These are phyloP conservation scores for Sugiyamaella novakii DNA, from an alignment of 1,139 yeast species.

Conservation along the genomic window DNA sequence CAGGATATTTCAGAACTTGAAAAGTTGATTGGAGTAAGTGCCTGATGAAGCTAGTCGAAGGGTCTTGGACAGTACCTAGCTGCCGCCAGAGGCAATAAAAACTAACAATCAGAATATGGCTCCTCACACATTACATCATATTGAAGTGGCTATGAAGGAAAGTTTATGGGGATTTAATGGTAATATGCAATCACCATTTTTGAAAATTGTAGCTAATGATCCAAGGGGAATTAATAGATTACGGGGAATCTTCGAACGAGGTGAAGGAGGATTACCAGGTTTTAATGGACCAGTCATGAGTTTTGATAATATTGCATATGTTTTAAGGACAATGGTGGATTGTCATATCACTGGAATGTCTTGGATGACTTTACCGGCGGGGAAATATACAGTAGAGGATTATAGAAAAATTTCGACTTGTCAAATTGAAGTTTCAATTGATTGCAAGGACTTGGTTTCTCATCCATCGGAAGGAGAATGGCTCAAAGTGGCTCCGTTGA, in stretches of 20 bases:
- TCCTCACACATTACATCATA: constrained; percentile 43
- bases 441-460: constrained; percentile 67
- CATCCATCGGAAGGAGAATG: constrained; percentile 94
- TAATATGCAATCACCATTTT: constrained; percentile 72
- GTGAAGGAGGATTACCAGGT: constrained; percentile 62
- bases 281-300: constrained; percentile 52
- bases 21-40: constrained; percentile 38
- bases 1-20: constrained; percentile 55
- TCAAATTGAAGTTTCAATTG: constrained; percentile 77
- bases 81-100: too few species aligned
- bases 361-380: constrained; percentile 88
- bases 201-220: constrained; percentile 69
- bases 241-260: constrained; percentile 76
- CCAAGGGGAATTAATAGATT: constrained; percentile 66
- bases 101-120: constrained; percentile 8
- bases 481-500: constrained; percentile 90
- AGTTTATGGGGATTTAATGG: constrained; percentile 95
- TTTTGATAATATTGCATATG: constrained; percentile 86
- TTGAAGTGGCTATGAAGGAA: constrained; percentile 71
- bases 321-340: constrained; percentile 88
- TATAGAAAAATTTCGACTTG: constrained; percentile 63
- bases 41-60: neutral
- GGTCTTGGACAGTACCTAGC: too few species aligned
- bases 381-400: constrained; percentile 58
- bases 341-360: constrained; percentile 91